phyloP scores from a whole-genome alignment of 345 rosid genomes.

The Mercurialis annua region DNA sequence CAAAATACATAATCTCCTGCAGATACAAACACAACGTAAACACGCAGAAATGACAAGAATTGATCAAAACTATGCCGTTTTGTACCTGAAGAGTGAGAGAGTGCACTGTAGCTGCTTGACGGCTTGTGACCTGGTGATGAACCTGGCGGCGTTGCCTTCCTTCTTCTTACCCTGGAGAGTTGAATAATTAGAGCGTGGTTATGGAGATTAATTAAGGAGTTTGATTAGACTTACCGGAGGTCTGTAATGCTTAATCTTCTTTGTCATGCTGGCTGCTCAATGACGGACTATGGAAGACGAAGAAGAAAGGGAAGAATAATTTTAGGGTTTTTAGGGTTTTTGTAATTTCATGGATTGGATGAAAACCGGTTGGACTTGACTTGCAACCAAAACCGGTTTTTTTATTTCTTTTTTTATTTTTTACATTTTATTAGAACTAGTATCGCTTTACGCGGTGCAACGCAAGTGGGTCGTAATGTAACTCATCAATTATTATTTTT shows the following conservation, averaged over 20 bases:
- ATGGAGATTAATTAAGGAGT: too few relatives aligned
- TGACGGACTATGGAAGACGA: too few relatives aligned
- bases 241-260: slow-evolving; percentile 63
- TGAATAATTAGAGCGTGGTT: not conserved
- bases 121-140: slow-evolving; percentile 85
- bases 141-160: slow-evolving; percentile 91
- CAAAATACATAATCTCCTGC: slow-evolving; percentile 73
- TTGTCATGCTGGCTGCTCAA: slow-evolving; percentile 19
- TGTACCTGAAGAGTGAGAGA: slow-evolving; percentile 67
- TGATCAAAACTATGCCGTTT: not conserved
- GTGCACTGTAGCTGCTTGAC: slow-evolving; percentile 75
- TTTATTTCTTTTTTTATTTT: too few relatives aligned
- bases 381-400: too few relatives aligned
- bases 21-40: not conserved
- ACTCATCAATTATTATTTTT: too few relatives aligned
- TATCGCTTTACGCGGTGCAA: too few relatives aligned
- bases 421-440: too few relatives aligned
- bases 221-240: slow-evolving; percentile 57
- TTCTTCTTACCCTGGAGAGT: slow-evolving; percentile 80
- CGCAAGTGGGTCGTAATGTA: too few relatives aligned
- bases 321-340: too few relatives aligned
- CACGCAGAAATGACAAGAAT: not conserved
- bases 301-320: too few relatives aligned
- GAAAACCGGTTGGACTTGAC: too few relatives aligned
- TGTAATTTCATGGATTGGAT: too few relatives aligned